Percentiles rank a stretch among this genome's conserved stretches.
phyloP scores from a whole-genome alignment of 305 asterid genomes.

The Lippia alba region DNA sequence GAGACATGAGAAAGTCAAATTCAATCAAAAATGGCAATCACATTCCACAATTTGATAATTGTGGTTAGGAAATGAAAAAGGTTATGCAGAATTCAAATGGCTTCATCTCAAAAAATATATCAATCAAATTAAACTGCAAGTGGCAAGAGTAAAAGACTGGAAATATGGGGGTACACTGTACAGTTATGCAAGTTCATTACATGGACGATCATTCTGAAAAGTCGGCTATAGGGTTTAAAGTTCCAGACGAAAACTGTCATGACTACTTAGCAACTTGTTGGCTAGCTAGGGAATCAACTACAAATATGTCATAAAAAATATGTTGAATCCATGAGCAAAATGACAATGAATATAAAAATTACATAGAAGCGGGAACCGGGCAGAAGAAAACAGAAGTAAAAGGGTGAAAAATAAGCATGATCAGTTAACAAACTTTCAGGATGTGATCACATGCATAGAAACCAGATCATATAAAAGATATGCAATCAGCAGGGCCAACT shows the following conservation, averaged over 20 bases:
- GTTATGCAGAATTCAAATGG: not conserved
- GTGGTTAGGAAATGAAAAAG: slow-evolving; percentile 13
- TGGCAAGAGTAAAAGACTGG: not conserved
- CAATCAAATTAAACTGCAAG: not conserved
- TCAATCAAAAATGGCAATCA: slow-evolving; percentile 9
- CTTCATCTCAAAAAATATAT: slow-evolving; percentile 4
- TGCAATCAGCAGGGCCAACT: slow-evolving; percentile 46
- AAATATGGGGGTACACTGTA: not conserved
- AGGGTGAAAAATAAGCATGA: slow-evolving; percentile 12
- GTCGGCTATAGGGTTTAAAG: slow-evolving; percentile 17
- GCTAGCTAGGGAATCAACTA: not conserved
- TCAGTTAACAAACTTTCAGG: slow-evolving; percentile 4
- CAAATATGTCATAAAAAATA: not conserved
- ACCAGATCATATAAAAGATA: slow-evolving; percentile 59
- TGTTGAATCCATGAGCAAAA: too few relatives aligned
- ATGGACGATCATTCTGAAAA: too few relatives aligned
- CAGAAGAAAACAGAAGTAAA: too few relatives aligned
- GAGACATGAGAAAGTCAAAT: slow-evolving; percentile 21
- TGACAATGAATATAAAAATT: too few relatives aligned
- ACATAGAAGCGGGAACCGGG: too few relatives aligned
- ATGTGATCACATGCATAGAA: slow-evolving; percentile 14
- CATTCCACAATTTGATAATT: slow-evolving; percentile 13
- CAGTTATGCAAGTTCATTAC: not conserved
- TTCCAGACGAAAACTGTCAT: slow-evolving; percentile 3
- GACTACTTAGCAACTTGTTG: not conserved